Base-by-base conservation (phyloP, 1,139 yeast genomes). In the Taphrina sp. region DNA sequence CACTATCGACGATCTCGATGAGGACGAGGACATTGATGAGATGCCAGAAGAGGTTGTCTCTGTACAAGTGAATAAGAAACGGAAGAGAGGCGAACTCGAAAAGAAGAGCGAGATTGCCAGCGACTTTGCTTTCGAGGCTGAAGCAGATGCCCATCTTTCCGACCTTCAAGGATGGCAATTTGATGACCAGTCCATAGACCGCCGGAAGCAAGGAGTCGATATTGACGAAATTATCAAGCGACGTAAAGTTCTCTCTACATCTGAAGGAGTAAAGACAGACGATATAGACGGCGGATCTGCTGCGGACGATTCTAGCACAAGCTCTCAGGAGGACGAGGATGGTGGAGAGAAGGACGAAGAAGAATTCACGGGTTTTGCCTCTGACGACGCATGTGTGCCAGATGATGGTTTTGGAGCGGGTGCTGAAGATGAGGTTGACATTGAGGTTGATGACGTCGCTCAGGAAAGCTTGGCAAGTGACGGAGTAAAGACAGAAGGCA, bases 141-240 rank as follows among this genome's bases (percentile, higher is more conserved):
- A 77, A 28, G 81, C 88, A 63, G 77, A 78, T 14, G 71, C 81
- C 23, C 94, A 83, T 19, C 82, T 79, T 26, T 79, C 75, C 37
- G 82, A 77, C 29, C 68, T 84, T 56, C 81, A 80, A 46, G 95
- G 95, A 2, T 89, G 96, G 96, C 89, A 87, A 63, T 86, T 87
- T 67, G 79, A 74, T 42, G 78, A 77, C 14, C 79, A 75, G 53
- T 73, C 60, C 19, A 60, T 60, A 26, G 59, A 70, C n/a, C 69
- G 70, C 31, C 67, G 66, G 20, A 69, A 66, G 20, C 64, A 62
- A 16, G 65, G 57, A 58, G 95, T 89, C n/a, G 94, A 88, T 72
- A 74, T 89, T 63, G 96, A 89, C 66, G 82, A 82, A 24, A 89
- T 89, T 58, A 84, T 89, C 64, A 81, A 84, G 72, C 78, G 90